Conservation (phyloP, 805 yeast species). For the Candida argentea region DNA sequence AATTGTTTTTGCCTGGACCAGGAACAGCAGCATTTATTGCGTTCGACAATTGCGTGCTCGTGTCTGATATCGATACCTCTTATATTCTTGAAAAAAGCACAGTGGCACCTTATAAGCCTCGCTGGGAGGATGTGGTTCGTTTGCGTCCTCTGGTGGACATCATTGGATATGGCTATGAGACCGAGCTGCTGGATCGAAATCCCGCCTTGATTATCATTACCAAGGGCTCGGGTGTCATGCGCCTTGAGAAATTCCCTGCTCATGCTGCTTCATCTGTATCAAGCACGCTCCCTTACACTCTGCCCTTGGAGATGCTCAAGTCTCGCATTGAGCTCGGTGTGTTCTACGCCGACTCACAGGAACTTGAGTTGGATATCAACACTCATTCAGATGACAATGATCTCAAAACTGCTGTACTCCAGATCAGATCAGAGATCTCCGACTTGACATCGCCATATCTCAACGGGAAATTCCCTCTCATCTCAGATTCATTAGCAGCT, state of each 20-base stretch:
- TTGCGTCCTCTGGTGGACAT: constrained; percentile 44
- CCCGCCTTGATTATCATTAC: constrained; percentile 41
- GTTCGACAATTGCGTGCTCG: constrained; percentile 48
- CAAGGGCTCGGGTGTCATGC: constrained; percentile 49
- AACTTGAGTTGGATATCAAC: constrained; percentile 42
- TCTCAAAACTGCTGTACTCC: too few species aligned
- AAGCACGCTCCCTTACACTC: constrained; percentile 9
- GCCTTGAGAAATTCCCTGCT: constrained; percentile 39
- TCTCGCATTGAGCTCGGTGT: constrained; percentile 81
- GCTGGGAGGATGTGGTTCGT: constrained; percentile 76
- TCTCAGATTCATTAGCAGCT: constrained; percentile 25
- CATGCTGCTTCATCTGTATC: constrained; percentile 4
- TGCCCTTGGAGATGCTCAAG: constrained; percentile 35
- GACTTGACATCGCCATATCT: too few species aligned
- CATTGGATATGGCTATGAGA: constrained; percentile 51
- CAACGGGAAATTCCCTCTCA: too few species aligned
- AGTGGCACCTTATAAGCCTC: constrained; percentile 26
- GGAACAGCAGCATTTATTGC: constrained; percentile 51
- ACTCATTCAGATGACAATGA: too few species aligned
- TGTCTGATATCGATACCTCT: constrained; percentile 47
- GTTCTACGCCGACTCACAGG: constrained; percentile 43
- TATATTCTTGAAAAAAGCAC: constrained; percentile 13
- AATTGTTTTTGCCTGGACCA: constrained; percentile 47
- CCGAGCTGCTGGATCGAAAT: constrained; percentile 22
- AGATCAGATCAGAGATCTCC: too few species aligned